phyloP scores from a whole-genome alignment of 2,329 filamentous ascomycete genomes.

The Stemphylium beticola region DNA sequence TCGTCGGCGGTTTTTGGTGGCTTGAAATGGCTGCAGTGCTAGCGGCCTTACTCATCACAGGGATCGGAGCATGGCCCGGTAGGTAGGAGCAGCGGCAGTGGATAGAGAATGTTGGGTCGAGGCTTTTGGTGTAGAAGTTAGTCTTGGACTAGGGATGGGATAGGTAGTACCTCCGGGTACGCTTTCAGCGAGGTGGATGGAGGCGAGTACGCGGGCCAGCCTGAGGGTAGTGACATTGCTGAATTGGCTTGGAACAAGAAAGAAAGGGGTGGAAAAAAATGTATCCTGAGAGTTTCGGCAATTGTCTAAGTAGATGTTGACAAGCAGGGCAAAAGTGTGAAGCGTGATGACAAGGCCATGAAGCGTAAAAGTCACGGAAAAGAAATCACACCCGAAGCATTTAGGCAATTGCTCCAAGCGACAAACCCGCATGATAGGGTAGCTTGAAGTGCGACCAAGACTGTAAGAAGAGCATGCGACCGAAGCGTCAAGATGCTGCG shows the following conservation, averaged over 20 bases:
- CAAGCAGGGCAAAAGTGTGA: no score
- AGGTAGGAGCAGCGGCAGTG: not conserved
- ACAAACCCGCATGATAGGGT: not conserved
- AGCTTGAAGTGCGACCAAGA: not conserved
- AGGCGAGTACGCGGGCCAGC: not conserved
- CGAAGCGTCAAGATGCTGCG: not conserved
- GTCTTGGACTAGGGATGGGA: not conserved
- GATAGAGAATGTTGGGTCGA: not conserved
- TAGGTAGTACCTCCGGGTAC: slow-evolving; percentile 1
- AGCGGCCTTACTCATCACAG: not conserved
- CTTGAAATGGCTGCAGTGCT: not conserved
- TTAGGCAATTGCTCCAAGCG: slow-evolving; percentile 2
- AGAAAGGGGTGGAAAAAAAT: not conserved
- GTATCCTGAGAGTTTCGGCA: not conserved
- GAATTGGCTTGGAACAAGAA: not conserved
- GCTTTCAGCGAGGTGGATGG: not conserved
- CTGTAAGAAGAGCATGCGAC: not conserved
- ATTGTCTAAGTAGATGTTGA: not conserved
- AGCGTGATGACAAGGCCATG: not conserved
- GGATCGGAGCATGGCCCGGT: not conserved
- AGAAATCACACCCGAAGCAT: not conserved
- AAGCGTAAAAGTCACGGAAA: not conserved
- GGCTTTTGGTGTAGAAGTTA: not conserved
- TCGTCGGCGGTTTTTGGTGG: not conserved
- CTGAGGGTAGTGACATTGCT: not conserved